Base-by-base conservation (phyloP, 805 yeast genomes). In the Candida stauntonica region DNA sequence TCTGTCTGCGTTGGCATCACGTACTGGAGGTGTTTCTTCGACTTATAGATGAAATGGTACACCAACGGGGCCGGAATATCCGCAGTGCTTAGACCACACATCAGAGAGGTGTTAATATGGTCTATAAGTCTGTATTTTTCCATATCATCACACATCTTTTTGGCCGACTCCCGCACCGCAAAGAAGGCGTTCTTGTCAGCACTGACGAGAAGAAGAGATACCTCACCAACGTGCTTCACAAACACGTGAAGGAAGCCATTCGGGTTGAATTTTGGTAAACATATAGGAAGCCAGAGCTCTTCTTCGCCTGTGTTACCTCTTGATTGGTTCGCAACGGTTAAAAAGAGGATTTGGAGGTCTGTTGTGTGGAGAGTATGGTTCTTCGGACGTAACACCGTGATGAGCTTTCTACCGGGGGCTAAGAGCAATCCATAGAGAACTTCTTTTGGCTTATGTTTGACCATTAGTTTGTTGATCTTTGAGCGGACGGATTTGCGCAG, bases 201-300 rank as follows among this genome's bases (percentile, higher is more conserved):
- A 47, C 68, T 62, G 6, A 75, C 63, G n/a, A 75, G 42, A 3
- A 74, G 68, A 16, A 75, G 50, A 1, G 70, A 67, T 3, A 72
- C 49, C 26, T 64, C 46, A 34, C 70, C 70, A 33, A 81, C 55
- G 47, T 79, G 78, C 41, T 78, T 79, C 31, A 88, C 83, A 52
- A 83, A 86, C 11, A 87, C 79, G 54, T 93, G 85, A 5, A 91
- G 62, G 52, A 89, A 93, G 8, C 99, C 99, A 46, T 79, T 79
- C 2, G 86, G 65, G 55, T 93, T 91, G 66, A 91, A 91, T 49
- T 84, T 78, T 1, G 98, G 96, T 57, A 91, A 69, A 60, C 99
- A 91, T 1, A 91, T 69, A 0, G 99, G 99, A 11, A 86, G 75
- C 98, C 98, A 93, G 41, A 87, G 75, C 54, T 89, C 96, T 48